Conservation (phyloP, 495 filamentous ascomycete genomes). For the Penicillium cataractarum region DNA sequence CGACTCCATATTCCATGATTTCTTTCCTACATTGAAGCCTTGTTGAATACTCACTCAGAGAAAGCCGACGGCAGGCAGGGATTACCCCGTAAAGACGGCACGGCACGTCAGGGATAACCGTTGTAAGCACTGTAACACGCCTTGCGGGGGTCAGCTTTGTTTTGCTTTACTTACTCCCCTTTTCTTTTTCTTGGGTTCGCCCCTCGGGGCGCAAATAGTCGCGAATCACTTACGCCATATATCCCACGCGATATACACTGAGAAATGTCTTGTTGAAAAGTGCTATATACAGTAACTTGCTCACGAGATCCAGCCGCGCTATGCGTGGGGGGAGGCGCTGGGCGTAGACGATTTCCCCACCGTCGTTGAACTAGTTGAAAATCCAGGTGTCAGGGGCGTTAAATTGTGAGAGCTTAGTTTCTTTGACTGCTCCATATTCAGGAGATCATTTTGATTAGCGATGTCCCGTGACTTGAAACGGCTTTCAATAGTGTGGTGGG, state of each 20-base stretch:
- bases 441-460: neutral
- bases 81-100: neutral
- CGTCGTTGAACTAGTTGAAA: neutral
- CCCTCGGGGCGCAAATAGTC: neutral
- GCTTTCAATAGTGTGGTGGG: neutral
- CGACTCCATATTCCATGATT: neutral
- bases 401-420: neutral
- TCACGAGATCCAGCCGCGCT: neutral
- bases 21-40: neutral
- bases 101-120: neutral
- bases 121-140: constrained; percentile 1
- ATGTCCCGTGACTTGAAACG: neutral
- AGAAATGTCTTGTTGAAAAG: neutral
- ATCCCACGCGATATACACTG: neutral
- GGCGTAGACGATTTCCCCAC: constrained; percentile 4
- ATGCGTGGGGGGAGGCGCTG: constrained; percentile 3
- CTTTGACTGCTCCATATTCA: neutral
- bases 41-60: neutral
- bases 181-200: no score
- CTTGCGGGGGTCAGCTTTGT: neutral
- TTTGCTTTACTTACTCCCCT: neutral
- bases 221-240: neutral
- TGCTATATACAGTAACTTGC: neutral
- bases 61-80: neutral
- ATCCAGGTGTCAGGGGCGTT: neutral